These are phyloP conservation scores for Thermoascus crustaceus DNA, from an alignment of 2,329 filamentous ascomycete genomes.

Conservation along the genomic window DNA sequence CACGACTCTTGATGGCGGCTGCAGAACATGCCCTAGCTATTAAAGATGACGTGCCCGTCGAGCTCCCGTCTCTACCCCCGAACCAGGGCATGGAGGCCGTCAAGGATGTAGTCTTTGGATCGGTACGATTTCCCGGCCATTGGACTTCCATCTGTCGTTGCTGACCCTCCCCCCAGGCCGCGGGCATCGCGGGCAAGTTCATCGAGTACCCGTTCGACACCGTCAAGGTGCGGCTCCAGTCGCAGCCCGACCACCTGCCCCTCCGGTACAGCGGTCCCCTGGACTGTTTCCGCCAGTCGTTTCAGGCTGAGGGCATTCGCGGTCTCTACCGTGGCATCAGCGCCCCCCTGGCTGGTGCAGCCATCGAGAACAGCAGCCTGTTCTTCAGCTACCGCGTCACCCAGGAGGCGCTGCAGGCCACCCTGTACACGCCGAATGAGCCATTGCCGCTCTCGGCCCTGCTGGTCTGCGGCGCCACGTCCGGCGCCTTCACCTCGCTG, in stretches of 20 bases:
- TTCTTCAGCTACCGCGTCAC: constrained; percentile 80
- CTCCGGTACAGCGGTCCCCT: constrained; percentile 76
- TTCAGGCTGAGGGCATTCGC: constrained; percentile 67
- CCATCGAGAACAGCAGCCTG: constrained; percentile 81
- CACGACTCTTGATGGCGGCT: constrained; percentile 32
- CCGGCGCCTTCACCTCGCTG: constrained; percentile 81
- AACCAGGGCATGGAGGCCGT: constrained; percentile 58
- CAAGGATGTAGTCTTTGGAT: constrained; percentile 84
- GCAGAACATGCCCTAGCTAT: constrained; percentile 29
- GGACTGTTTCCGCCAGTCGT: constrained; percentile 86
- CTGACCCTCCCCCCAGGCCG: constrained; percentile 45
- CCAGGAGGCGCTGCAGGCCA: constrained; percentile 56
- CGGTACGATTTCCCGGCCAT: constrained; percentile 45
- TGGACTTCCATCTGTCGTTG: constrained; percentile 2
- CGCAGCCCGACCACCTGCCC: constrained; percentile 78
- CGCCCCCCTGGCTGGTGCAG: constrained; percentile 82
- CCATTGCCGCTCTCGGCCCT: constrained; percentile 67
- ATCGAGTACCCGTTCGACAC: constrained; percentile 99
- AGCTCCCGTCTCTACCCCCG: constrained; percentile 31
- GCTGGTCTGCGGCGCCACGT: constrained; percentile 71
- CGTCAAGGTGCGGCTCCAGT: constrained; percentile 92
- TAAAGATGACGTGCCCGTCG: constrained; percentile 33
- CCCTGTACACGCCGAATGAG: constrained; percentile 47
- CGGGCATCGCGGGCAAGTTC: constrained; percentile 85
- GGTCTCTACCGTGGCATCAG: constrained; percentile 89